Conservation (phyloP, 129 eudicot genomes). For the Chrysanthemum seticuspe region DNA sequence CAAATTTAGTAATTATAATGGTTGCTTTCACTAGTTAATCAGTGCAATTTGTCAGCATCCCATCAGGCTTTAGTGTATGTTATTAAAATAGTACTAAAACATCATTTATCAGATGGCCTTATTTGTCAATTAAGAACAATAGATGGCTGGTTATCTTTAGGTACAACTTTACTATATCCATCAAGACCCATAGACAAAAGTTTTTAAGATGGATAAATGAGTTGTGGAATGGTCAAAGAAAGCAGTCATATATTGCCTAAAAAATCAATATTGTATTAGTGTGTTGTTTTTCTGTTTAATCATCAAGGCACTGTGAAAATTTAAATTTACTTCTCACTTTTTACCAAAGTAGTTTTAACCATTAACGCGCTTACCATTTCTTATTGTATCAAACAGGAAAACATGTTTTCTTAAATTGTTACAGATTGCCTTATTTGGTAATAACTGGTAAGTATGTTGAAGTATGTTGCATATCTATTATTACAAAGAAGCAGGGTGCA, state of each 20-base stretch:
- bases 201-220: not conserved
- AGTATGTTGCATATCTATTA: too few relatives aligned
- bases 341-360: too few relatives aligned
- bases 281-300: too few relatives aligned
- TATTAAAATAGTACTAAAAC: not conserved
- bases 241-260: not conserved
- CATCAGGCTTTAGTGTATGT: not conserved
- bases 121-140: not conserved
- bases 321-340: too few relatives aligned
- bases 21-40: slow-evolving; percentile 5
- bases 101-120: not conserved
- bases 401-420: too few relatives aligned
- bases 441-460: too few relatives aligned
- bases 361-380: too few relatives aligned
- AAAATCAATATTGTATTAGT: too few relatives aligned
- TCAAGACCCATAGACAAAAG: not conserved
- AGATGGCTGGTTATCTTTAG: slow-evolving; percentile 6
- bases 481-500: too few relatives aligned
- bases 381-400: too few relatives aligned
- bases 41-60: slow-evolving; percentile 29
- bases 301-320: too few relatives aligned
- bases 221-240: not conserved
- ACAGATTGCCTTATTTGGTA: too few relatives aligned
- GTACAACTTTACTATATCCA: not conserved
- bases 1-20: slow-evolving; percentile 4